Evolutionary conservation across 176 grass and related monocot genomes (phyloP), one percentile per base, ranked within the genome.

Genomic region (Aegilops umbellulata): DNA sequence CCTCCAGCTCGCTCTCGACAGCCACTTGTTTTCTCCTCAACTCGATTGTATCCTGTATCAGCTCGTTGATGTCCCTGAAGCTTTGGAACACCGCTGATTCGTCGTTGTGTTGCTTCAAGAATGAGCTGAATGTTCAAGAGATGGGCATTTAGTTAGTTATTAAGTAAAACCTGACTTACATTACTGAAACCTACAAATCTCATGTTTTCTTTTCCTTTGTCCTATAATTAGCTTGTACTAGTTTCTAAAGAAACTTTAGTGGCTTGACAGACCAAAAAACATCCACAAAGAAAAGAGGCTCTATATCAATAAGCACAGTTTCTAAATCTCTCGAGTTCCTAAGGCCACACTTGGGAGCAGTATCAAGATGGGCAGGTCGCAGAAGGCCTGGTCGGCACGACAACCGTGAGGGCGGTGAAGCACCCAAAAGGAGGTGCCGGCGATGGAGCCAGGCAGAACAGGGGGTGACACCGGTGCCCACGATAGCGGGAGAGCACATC

Each of bases 11-110:
- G 13, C 36, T 87, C 81, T 99, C 94, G 10, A 91, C 90, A 17
- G 84, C 83, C 39, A 83, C 86, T 14, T 99, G 76, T 26, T 80
- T 94, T 86, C 84, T 94, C 90, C 90, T 99, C 80, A 92, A 34
- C 64, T 99, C 94, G 12, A 99, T 81, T 31, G 93, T 94, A 71
- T 96, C 92, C 86, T 94, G 94, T 89, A 99, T 99, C 70, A 99
- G 70, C 91, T 99, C 97, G 80, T 99, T 99, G 57, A 96, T 99
- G 76, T 99, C 94, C 87, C 90, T 91, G 75, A 99, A 99, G 91
- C 94, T 96, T 61, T 99, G 94, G 72, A 94, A 96, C 61, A 92
- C 79, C 61, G 92, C 88, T 55, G 88, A 94, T 67, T 96, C 90
- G 61, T 99, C 90, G 3, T 93, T 94, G 42, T 96, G 97, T 84